These are phyloP conservation scores for Paecilomyces sp. DNA, from an alignment of 2,329 filamentous ascomycete species.

Conservation along the genomic window DNA sequence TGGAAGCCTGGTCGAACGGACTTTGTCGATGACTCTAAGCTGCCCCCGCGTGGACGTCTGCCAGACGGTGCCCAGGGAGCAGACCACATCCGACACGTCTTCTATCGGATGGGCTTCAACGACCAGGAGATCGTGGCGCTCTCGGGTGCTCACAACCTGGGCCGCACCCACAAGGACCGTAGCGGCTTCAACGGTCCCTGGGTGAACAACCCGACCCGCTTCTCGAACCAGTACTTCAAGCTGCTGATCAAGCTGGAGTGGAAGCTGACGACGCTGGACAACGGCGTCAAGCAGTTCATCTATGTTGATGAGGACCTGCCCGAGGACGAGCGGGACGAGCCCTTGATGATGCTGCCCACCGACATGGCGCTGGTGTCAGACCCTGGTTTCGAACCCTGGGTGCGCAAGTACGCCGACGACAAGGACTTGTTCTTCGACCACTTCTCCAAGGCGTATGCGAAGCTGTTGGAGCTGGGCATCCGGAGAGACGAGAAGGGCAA, in stretches of 20 bases:
- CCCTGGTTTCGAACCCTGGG: constrained; percentile 47
- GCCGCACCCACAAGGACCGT: constrained; percentile 49
- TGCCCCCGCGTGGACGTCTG: constrained; percentile 52
- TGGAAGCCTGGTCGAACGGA: constrained; percentile 57
- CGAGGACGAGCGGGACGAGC: constrained; percentile 38
- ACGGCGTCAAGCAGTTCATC: constrained; percentile 51
- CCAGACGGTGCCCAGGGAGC: constrained; percentile 49
- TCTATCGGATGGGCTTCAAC: constrained; percentile 55
- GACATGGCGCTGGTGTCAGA: constrained; percentile 55
- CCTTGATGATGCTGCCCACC: constrained; percentile 61
- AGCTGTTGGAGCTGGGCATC: constrained; percentile 56
- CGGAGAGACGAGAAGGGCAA: constrained; percentile 45
- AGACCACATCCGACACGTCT: constrained; percentile 50
- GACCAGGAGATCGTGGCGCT: constrained; percentile 55
- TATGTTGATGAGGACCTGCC: constrained; percentile 50
- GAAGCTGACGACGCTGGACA: constrained; percentile 47
- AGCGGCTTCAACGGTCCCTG: constrained; percentile 54
- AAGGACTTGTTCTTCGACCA: constrained; percentile 57
- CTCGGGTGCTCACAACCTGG: constrained; percentile 50
- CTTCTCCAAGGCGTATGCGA: constrained; percentile 52
- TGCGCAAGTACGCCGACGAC: constrained; percentile 53
- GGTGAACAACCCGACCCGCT: constrained; percentile 53
- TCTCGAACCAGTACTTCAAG: constrained; percentile 52
- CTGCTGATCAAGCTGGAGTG: constrained; percentile 47
- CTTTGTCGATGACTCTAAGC: constrained; percentile 53